Conservation (phyloP, 192 early-diverging fungal genomes). For the Dimargaris cristalligena region DNA sequence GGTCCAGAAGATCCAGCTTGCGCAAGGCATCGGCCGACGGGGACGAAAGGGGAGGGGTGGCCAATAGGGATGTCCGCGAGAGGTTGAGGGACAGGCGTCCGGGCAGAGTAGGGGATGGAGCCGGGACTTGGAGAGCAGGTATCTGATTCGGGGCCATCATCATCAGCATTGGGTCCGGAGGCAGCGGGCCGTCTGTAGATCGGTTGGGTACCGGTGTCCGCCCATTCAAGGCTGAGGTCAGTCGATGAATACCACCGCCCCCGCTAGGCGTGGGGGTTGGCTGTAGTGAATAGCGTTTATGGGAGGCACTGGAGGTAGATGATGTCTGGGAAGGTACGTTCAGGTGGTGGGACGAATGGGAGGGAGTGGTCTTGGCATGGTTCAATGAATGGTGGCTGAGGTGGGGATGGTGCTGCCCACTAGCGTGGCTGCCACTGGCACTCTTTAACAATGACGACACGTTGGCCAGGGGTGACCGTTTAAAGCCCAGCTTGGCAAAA, state of each 20-base stretch:
- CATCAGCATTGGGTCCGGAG: neutral
- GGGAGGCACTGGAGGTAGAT: neutral
- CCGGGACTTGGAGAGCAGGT: neutral
- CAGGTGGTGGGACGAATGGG: neutral
- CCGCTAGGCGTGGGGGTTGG: too few relatives aligned
- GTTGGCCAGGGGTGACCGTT: neutral
- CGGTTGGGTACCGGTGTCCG: neutral
- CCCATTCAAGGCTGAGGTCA: too few relatives aligned
- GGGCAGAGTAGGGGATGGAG: neutral
- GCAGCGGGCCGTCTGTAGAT: neutral
- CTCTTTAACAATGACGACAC: neutral
- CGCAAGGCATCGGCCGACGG: slow-evolving; percentile 2
- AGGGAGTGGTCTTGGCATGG: neutral
- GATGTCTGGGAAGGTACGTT: neutral
- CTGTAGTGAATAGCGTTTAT: neutral
- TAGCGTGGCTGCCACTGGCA: neutral
- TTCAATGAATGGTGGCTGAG: neutral
- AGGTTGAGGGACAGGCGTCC: neutral
- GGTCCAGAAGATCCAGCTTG: neutral
- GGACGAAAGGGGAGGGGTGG: neutral
- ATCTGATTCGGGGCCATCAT: neutral
- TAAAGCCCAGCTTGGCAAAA: neutral
- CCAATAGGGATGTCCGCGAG: neutral
- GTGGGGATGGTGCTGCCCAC: neutral
- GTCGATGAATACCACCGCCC: too few relatives aligned